These are phyloP conservation scores for Marchantia polymorpha DNA, from an alignment of 225 moss, liverwort and hornwort genomes.

Conservation along the genomic window DNA sequence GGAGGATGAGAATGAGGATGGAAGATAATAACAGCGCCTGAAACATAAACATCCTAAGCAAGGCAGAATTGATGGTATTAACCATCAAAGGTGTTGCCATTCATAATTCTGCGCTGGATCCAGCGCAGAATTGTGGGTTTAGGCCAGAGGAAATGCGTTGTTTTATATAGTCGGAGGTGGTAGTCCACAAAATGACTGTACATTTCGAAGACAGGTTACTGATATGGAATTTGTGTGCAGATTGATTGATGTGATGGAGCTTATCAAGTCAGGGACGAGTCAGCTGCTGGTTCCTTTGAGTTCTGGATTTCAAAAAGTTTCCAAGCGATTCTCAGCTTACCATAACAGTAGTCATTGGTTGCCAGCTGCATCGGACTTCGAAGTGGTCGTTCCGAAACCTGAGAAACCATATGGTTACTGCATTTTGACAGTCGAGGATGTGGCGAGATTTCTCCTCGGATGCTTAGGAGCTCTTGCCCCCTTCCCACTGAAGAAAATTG, in stretches of 20 bases:
- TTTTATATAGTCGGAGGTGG: no score
- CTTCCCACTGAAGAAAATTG: constrained; percentile 48
- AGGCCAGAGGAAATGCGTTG: no score
- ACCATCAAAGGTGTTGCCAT: no score
- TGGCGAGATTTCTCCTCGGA: constrained; percentile 52
- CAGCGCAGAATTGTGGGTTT: no score
- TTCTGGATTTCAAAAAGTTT: constrained; percentile 3
- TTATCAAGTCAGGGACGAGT: constrained; percentile 31
- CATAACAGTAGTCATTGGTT: constrained; percentile 6
- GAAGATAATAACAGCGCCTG: no score
- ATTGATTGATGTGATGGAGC: constrained; percentile 30
- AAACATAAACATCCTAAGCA: no score
- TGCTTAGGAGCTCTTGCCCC: constrained; percentile 55
- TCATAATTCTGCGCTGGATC: no score
- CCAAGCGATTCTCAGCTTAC: constrained; percentile 5
- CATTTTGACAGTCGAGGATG: constrained; percentile 50
- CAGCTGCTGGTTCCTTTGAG: constrained; percentile 27
- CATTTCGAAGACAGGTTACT: no score
- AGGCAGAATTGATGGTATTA: no score
- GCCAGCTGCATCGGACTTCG: background rate
- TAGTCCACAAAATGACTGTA: no score
- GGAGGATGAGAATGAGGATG: no score
- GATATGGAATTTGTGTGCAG: constrained; percentile 7
- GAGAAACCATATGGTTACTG: constrained; percentile 39
- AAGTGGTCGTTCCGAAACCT: constrained; percentile 15